Evolutionary conservation across 352 stramenopile species (phyloP).

Genomic region (Phytophthora lateralis): DNA sequence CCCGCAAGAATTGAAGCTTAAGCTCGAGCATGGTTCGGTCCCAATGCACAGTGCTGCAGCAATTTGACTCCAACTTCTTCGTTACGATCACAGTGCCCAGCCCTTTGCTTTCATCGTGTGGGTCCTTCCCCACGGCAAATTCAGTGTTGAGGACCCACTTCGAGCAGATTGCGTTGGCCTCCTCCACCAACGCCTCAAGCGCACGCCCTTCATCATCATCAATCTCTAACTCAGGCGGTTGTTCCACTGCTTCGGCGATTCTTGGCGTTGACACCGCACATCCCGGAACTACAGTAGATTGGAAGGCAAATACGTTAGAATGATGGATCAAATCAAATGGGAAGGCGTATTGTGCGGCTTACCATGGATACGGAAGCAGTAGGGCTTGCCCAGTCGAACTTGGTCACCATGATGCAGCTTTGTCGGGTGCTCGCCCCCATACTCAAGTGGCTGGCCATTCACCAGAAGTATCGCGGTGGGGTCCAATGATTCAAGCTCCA

Average conservation of each 20-base stretch:
- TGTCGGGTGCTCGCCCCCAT: constrained; percentile 6
- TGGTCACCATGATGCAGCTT: constrained; percentile 56
- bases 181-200: constrained; percentile 43
- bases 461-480: constrained; percentile 41
- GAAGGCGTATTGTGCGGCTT: constrained; percentile 9
- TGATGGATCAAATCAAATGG: not conserved
- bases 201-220: constrained; percentile 24
- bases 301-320: not conserved
- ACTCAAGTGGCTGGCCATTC: constrained; percentile 40
- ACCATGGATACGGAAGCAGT: constrained; percentile 58
- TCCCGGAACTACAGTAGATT: constrained; percentile 26
- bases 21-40: constrained; percentile 45
- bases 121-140: constrained; percentile 34
- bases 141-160: constrained; percentile 60
- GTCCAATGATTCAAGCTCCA: constrained; percentile 46
- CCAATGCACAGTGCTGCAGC: constrained; percentile 52
- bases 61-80: constrained; percentile 52
- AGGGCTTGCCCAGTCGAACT: constrained; percentile 44
- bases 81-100: constrained; percentile 39
- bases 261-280: constrained; percentile 13
- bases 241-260: constrained; percentile 36
- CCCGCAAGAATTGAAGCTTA: constrained; percentile 52
- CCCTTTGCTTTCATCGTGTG: constrained; percentile 2
- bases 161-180: constrained; percentile 66
- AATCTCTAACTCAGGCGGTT: constrained; percentile 29